A percentile compares a stretch with the other conserved stretches of the same genome.
These are phyloP conservation scores for bread wheat (Triticum aestivum) DNA, from an alignment of 176 grass and related monocot species.

Conservation along the genomic window IWGSC_CS_RefSeq_v2.1 NC_057801.1:52508168-52508667, in stretches of 20 bases:
- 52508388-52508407: constrained; percentile 34
- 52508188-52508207: constrained; percentile 42
- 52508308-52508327: constrained; percentile 30
- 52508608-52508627: constrained; percentile 57
- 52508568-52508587: constrained; percentile 42
- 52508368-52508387: constrained; percentile 19
- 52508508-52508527: constrained; percentile 23
- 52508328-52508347: not conserved
- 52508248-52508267: constrained; percentile 11
- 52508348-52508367: constrained; percentile 8
- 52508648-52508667: no score
- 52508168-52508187: not conserved
- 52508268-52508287: constrained; percentile 36
- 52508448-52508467: constrained; percentile 18
- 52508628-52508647: constrained; percentile 13
- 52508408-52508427: constrained; percentile 39
- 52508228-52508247: not conserved
- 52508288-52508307: constrained; percentile 46
- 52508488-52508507: constrained; percentile 36
- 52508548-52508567: constrained; percentile 45
- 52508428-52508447: constrained; percentile 31
- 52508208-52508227: constrained; percentile 29
- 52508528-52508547: constrained; percentile 28
- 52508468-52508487: constrained; percentile 38
- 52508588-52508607: constrained; percentile 26